phyloP scores from a whole-genome alignment of 148 eudicot genomes.

The Salicornia ramosissima region DNA sequence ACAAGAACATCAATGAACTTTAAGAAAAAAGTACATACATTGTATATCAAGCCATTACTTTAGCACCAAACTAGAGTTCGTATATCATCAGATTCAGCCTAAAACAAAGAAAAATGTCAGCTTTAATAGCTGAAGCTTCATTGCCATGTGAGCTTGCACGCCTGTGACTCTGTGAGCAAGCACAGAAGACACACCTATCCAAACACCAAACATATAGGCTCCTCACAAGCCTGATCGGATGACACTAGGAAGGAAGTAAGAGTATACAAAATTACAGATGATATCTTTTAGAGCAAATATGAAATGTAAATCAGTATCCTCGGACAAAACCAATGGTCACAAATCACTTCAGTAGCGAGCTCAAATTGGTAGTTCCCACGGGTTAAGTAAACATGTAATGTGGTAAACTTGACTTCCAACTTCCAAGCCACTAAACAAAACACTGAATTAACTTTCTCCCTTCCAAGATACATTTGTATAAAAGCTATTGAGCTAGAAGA shows the following conservation, averaged over 20 bases:
- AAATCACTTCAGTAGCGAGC: background rate
- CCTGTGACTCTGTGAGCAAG: background rate
- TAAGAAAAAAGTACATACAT: background rate
- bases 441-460: background rate
- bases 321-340: background rate
- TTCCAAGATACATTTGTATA: background rate
- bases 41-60: background rate
- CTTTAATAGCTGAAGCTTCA: background rate
- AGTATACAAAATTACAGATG: background rate
- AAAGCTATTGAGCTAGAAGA: background rate
- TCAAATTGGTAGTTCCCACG: background rate
- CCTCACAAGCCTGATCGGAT: background rate
- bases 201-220: background rate
- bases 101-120: background rate
- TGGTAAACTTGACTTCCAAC: background rate
- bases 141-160: background rate
- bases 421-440: background rate
- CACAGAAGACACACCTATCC: background rate
- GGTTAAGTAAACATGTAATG: background rate
- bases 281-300: background rate
- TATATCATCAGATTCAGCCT: background rate
- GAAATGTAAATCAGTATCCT: background rate
- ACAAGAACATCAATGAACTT: constrained; percentile 10
- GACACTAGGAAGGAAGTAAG: background rate
- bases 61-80: background rate